These are phyloP conservation scores for Pseudopyricularia javanii DNA, from an alignment of 2,329 filamentous ascomycete genomes.

Conservation along the genomic window DNA sequence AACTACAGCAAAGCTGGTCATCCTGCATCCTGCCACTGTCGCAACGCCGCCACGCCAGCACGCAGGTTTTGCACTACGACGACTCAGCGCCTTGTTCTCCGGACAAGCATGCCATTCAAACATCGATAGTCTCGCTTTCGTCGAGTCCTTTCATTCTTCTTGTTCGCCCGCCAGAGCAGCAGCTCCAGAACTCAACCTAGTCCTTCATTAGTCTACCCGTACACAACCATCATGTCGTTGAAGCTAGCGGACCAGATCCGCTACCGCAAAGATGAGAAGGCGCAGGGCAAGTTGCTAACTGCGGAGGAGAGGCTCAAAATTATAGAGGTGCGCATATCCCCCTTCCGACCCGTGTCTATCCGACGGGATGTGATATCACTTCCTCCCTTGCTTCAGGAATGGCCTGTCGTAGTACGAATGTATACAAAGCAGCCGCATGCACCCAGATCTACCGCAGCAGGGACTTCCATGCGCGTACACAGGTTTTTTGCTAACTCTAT, in stretches of 20 bases:
- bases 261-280: slow-evolving; percentile 32
- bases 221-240: slow-evolving; percentile 19
- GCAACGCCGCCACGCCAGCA: background rate
- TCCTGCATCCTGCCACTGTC: slow-evolving; percentile 1
- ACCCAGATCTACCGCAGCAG: no score
- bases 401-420: background rate
- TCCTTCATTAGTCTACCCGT: background rate
- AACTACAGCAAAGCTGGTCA: background rate
- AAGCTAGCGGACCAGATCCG: slow-evolving; percentile 21
- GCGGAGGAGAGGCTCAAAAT: slow-evolving; percentile 30
- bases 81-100: background rate
- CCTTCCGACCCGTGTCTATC: background rate
- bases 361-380: no score
- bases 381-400: background rate
- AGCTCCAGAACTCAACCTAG: background rate
- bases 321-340: slow-evolving; percentile 22
- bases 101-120: background rate
- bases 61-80: background rate
- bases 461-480: background rate
- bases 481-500: background rate
- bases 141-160: background rate
- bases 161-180: background rate
- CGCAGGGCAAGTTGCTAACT: slow-evolving; percentile 25
- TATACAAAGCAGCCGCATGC: background rate
- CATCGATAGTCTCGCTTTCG: background rate